Evolutionary conservation across 768 basidiomycete species (phyloP).

Genomic region (Tylopilus rubrobrunneus): DNA sequence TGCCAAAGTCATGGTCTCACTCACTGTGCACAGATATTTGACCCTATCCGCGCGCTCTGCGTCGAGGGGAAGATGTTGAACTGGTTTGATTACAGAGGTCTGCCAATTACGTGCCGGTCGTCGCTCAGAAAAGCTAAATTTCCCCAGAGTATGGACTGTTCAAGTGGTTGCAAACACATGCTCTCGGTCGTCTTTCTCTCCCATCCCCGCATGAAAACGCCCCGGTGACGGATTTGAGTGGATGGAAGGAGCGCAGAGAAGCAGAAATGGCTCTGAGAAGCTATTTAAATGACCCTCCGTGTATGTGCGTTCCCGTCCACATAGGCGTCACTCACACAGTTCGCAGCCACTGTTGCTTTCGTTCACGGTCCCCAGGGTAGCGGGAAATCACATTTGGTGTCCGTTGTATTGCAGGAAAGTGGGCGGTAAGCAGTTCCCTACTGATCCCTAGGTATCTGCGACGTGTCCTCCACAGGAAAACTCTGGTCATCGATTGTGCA

Average conservation of each 20-base stretch:
- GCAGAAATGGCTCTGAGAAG: constrained; percentile 63
- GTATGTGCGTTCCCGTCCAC: constrained; percentile 35
- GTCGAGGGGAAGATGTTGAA: constrained; percentile 78
- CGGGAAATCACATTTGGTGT: constrained; percentile 65
- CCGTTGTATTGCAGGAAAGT: constrained; percentile 47
- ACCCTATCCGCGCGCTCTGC: constrained; percentile 83
- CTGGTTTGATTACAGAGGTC: constrained; percentile 80
- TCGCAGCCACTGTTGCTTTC: constrained; percentile 67
- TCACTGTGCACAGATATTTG: constrained; percentile 65
- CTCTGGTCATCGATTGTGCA: constrained; percentile 80
- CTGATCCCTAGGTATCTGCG: neutral
- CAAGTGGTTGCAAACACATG: constrained; percentile 68
- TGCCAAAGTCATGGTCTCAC: neutral
- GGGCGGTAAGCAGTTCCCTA: constrained; percentile 39
- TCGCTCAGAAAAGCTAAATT: neutral
- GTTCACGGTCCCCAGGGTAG: constrained; percentile 83
- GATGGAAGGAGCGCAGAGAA: constrained; percentile 84
- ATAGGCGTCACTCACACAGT: constrained; percentile 4
- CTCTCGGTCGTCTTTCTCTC: constrained; percentile 49
- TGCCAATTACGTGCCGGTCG: constrained; percentile 9
- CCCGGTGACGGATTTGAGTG: constrained; percentile 33
- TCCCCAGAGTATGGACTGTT: constrained; percentile 62
- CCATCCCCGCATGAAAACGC: constrained; percentile 18
- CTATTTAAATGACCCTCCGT: constrained; percentile 77
- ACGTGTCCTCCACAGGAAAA: constrained; percentile 42